These are phyloP conservation scores for Amaranthus cruentus DNA, from an alignment of 148 eudicot species.

Conservation along the genomic window DNA sequence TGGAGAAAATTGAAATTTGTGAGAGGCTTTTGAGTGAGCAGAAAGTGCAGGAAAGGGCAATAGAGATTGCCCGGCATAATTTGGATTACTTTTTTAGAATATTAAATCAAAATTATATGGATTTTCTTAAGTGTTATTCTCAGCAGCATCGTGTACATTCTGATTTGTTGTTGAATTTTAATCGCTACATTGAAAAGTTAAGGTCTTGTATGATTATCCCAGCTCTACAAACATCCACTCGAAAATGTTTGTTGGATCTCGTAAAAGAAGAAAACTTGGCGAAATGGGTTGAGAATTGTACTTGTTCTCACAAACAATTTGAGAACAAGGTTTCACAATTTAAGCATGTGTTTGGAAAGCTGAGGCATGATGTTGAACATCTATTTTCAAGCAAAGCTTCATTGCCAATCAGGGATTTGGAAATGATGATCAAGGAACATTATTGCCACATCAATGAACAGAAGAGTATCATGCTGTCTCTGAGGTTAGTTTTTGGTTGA, in stretches of 20 bases:
- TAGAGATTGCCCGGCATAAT: conserved; percentile 88
- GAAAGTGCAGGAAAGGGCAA: conserved; percentile 89
- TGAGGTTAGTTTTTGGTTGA: conserved; percentile 51
- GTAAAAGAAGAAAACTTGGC: conserved; percentile 80
- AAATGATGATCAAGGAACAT: conserved; percentile 57
- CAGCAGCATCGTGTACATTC: conserved; percentile 69
- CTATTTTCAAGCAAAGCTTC: conserved; percentile 70
- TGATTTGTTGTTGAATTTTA: conserved; percentile 57
- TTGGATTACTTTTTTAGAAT: conserved; percentile 72
- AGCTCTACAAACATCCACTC: conserved; percentile 52
- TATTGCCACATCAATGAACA: conserved; percentile 54
- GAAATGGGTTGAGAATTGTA: conserved; percentile 67
- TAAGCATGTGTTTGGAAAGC: conserved; percentile 78
- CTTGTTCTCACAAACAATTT: conserved; percentile 78
- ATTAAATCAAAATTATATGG: conserved; percentile 67
- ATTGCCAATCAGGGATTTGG: conserved; percentile 61
- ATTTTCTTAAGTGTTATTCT: conserved; percentile 63
- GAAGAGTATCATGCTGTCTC: conserved; percentile 85
- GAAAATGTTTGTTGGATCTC: conserved; percentile 81
- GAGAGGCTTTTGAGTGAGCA: conserved; percentile 67
- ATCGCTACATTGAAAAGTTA: conserved; percentile 69
- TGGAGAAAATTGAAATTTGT: conserved; percentile 42
- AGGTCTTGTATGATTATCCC: conserved; percentile 68
- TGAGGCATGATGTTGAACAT: conserved; percentile 70
- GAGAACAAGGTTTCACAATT: conserved; percentile 83